A percentile compares a stretch with the other conserved stretches of the same genome.
phyloP scores from a whole-genome alignment of 2,329 filamentous ascomycete species.

The Knufia petricola region DNA sequence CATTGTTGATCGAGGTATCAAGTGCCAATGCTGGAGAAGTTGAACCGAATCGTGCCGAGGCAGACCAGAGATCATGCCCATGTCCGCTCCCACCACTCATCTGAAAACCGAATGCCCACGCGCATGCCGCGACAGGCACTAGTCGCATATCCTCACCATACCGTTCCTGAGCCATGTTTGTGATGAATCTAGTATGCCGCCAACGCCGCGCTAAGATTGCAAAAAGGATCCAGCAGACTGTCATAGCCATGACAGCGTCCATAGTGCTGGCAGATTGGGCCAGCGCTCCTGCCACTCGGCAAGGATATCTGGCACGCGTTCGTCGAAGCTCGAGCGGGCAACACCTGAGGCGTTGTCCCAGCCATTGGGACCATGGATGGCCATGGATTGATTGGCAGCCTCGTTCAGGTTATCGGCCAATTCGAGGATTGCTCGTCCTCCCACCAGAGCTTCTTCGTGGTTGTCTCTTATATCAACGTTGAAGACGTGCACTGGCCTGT shows the following conservation, averaged over 20 bases:
- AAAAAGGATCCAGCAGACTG: slow-evolving; percentile 6
- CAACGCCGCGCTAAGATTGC: slow-evolving; percentile 9
- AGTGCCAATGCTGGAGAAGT: background rate
- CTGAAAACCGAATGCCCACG: no score
- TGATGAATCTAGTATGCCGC: background rate
- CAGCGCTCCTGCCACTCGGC: slow-evolving; percentile 90
- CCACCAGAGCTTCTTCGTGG: slow-evolving; percentile 87
- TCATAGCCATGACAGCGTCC: slow-evolving; percentile 93
- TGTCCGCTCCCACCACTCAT: background rate
- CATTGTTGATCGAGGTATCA: background rate
- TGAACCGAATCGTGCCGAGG: slow-evolving; percentile 5
- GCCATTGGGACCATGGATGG: slow-evolving; percentile 50
- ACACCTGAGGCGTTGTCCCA: slow-evolving; percentile 62
- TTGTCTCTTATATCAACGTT: slow-evolving; percentile 99
- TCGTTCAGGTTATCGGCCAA: slow-evolving; percentile 76
- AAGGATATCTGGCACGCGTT: slow-evolving; percentile 82
- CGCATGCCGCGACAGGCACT: no score
- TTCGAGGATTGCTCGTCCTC: slow-evolving; percentile 84
- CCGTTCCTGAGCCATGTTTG: background rate
- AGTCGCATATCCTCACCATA: no score
- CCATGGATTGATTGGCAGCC: slow-evolving; percentile 67
- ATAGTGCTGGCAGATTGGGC: slow-evolving; percentile 81
- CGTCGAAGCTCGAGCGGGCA: slow-evolving; percentile 72
- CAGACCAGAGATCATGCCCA: background rate
- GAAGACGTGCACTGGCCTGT: slow-evolving; percentile 91